phyloP scores from a whole-genome alignment of 208 protist species.

The Leishmania major region DNA sequence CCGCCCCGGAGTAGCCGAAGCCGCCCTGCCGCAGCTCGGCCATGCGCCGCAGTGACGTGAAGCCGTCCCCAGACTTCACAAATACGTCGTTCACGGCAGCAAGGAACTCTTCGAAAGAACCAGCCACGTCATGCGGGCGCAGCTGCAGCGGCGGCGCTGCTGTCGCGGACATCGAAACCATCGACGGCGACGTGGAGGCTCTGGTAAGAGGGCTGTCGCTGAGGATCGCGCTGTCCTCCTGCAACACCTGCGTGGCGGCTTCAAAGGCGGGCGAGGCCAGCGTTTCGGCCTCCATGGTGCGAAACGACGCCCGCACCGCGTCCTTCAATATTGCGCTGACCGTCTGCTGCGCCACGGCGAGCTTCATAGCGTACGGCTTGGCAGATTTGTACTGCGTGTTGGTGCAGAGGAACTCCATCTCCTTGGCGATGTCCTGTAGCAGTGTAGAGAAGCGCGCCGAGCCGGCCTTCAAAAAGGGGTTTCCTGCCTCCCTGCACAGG shows the following conservation, averaged over 20 bases:
- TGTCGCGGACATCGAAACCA: not conserved
- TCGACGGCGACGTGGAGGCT: not conserved
- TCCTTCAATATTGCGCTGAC: conserved; percentile 51
- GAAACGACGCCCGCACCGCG: conserved; percentile 57
- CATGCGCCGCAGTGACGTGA: conserved; percentile 70
- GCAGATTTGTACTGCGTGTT: conserved; percentile 78
- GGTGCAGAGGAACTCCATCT: conserved; percentile 75
- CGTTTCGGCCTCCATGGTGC: conserved; percentile 28
- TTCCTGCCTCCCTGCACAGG: conserved; percentile 65
- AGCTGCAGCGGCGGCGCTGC: conserved; percentile 7
- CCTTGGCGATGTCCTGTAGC: conserved; percentile 76
- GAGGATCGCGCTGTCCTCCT: not conserved
- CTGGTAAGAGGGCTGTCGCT: not conserved
- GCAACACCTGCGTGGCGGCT: conserved; percentile 21
- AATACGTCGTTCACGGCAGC: conserved; percentile 63
- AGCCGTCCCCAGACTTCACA: conserved; percentile 37
- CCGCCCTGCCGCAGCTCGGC: conserved; percentile 59
- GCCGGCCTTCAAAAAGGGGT: conserved; percentile 58
- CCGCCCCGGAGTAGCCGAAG: conserved; percentile 36
- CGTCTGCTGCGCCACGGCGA: conserved; percentile 65
- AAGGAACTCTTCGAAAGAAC: conserved; percentile 37
- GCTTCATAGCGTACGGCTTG: conserved; percentile 66
- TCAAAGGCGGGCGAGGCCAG: conserved; percentile 25
- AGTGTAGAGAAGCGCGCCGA: conserved; percentile 69
- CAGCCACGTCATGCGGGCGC: conserved; percentile 28